Evolutionary conservation across 2,329 filamentous ascomycete genomes (phyloP).

Genomic region (Trichoderma atrobrunneum): DNA sequence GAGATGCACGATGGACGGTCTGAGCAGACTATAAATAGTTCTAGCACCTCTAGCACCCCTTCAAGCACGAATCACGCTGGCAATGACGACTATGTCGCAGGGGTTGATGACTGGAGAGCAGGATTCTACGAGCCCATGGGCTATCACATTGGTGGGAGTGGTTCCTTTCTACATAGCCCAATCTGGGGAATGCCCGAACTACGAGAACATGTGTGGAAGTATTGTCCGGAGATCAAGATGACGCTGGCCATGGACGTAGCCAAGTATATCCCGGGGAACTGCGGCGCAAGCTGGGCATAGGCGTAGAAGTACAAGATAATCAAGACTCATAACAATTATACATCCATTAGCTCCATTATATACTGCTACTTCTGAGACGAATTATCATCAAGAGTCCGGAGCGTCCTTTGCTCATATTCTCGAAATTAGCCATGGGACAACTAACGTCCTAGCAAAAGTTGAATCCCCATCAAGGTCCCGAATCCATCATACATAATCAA

Average conservation of each 20-base stretch:
- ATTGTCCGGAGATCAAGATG: conserved; percentile 60
- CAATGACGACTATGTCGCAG: conserved; percentile 36
- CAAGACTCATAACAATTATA: background rate
- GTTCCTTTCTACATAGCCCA: conserved; percentile 41
- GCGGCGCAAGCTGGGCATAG: conserved; percentile 31
- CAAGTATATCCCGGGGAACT: conserved; percentile 48
- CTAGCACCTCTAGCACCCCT: conserved; percentile 22
- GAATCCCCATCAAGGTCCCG: background rate
- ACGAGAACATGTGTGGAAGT: conserved; percentile 52
- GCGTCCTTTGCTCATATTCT: background rate
- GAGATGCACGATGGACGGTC: conserved; percentile 43
- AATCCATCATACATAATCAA: background rate
- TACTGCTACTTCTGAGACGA: background rate
- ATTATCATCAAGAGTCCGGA: background rate
- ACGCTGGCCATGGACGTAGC: conserved; percentile 54
- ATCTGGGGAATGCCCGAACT: conserved; percentile 50
- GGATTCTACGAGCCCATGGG: conserved; percentile 58
- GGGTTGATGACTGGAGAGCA: conserved; percentile 49
- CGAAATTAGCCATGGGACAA: background rate
- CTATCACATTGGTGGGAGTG: conserved; percentile 54
- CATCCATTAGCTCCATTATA: background rate
- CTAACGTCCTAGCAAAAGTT: background rate
- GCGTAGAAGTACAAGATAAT: background rate
- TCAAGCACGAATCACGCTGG: conserved; percentile 22
- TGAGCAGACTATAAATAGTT: conserved; percentile 25